Percentiles rank a stretch among this genome's conserved stretches.
These are phyloP conservation scores for Leucocoprinus birnbaumii DNA, from an alignment of 768 basidiomycete species.

Conservation along the genomic window DNA sequence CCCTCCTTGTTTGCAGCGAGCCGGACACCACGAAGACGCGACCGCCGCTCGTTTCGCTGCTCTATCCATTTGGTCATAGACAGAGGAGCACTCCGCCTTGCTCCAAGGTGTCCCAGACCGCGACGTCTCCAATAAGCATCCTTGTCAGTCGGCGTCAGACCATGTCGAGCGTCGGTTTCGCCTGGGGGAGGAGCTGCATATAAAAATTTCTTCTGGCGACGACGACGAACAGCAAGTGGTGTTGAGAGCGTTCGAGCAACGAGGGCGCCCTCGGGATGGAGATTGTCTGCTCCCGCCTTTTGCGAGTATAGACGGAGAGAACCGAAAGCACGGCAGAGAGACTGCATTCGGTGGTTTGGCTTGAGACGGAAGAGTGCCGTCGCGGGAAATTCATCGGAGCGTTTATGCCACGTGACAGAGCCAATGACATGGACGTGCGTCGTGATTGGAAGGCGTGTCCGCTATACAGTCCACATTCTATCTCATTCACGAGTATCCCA, in stretches of 20 bases:
- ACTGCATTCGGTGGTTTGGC: slow-evolving; percentile 26
- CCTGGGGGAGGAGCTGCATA: slow-evolving; percentile 21
- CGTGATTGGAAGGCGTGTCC: slow-evolving; percentile 11
- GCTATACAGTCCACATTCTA: too few relatives aligned
- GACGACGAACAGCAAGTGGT: slow-evolving; percentile 69
- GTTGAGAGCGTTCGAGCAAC: slow-evolving; percentile 67
- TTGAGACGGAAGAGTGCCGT: neutral
- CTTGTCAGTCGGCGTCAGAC: slow-evolving; percentile 65
- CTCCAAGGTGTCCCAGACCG: slow-evolving; percentile 47
- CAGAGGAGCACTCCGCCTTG: slow-evolving; percentile 30
- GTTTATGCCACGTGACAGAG: slow-evolving; percentile 3
- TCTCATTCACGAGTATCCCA: too few relatives aligned
- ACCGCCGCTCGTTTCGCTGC: slow-evolving; percentile 51
- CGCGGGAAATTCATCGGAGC: neutral
- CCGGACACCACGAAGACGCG: slow-evolving; percentile 66
- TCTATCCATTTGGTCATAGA: slow-evolving; percentile 60
- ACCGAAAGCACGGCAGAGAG: slow-evolving; percentile 26
- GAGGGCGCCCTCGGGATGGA: slow-evolving; percentile 36
- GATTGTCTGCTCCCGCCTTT: slow-evolving; percentile 4
- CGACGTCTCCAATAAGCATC: slow-evolving; percentile 57
- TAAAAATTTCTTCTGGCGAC: slow-evolving; percentile 53
- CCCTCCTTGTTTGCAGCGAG: slow-evolving; percentile 35
- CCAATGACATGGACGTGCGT: neutral
- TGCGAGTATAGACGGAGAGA: slow-evolving; percentile 36
- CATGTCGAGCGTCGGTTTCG: slow-evolving; percentile 48